Conservation (phyloP, 192 early-diverging fungal species). For the Entomortierella beljakovae region DNA sequence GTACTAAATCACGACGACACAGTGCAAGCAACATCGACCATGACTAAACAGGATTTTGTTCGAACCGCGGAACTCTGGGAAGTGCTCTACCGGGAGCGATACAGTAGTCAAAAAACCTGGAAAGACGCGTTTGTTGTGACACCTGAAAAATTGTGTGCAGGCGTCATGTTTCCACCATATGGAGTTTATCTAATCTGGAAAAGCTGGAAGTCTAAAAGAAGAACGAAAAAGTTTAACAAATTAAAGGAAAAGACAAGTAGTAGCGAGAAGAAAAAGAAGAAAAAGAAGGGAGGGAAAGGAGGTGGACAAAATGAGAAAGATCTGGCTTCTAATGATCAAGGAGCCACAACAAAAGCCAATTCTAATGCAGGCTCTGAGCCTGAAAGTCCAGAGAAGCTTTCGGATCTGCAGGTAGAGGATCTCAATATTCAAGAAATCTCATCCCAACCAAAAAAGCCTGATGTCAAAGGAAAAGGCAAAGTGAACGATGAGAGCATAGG, state of each 20-base stretch:
- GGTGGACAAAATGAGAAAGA: slow-evolving; percentile 6
- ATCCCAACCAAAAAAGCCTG: not conserved
- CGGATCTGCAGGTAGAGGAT: slow-evolving; percentile 18
- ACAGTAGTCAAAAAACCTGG: slow-evolving; percentile 47
- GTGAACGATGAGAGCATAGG: not conserved
- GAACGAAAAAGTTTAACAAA: slow-evolving; percentile 20
- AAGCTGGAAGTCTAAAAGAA: slow-evolving; percentile 29
- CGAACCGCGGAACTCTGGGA: slow-evolving; percentile 64
- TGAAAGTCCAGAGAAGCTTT: not conserved
- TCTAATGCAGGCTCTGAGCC: not conserved
- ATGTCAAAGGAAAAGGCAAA: slow-evolving; percentile 35
- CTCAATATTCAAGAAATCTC: slow-evolving; percentile 4
- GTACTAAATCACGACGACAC: slow-evolving; percentile 78
- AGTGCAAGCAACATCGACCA: slow-evolving; percentile 37
- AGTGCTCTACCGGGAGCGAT: slow-evolving; percentile 55
- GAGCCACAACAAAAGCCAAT: not conserved
- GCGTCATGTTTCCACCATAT: slow-evolving; percentile 47
- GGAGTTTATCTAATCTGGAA: slow-evolving; percentile 35
- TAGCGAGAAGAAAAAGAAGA: not conserved
- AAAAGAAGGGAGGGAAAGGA: not conserved
- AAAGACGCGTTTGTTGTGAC: slow-evolving; percentile 21
- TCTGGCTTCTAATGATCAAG: not conserved
- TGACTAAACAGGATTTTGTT: slow-evolving; percentile 58
- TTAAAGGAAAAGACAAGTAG: not conserved
- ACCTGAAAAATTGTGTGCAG: slow-evolving; percentile 26